Evolutionary conservation across 495 filamentous ascomycete genomes (phyloP), one percentile per base, ranked within the genome.

Genomic region (Xylaria castorea): DNA sequence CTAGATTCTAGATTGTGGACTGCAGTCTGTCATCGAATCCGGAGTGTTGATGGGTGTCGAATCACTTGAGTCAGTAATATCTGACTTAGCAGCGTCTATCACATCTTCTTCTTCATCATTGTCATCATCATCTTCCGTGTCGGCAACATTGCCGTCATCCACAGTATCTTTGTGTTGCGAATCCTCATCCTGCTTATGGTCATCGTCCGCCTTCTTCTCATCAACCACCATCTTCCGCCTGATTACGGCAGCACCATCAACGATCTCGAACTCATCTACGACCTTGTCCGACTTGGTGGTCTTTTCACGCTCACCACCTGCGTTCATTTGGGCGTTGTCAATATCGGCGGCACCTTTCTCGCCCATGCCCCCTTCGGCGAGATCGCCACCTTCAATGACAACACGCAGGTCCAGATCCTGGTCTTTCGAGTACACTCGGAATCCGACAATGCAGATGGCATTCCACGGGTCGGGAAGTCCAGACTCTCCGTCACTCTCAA

Each of bases 361-460:
- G 51, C 84, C 85, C 85, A 86, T 86, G 60, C 84, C 84, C 61
- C 81, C 82, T 74, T 86, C 84, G 34, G 78, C 78, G 40, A 86
- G 81, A 73, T 83, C 80, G 66, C 84, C 85, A 51, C 84, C 84
- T 75, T 86, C 84, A 75, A 86, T 79, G 50, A 87, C 84, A 42
- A 86, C 80, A 68, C 82, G 80, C 57, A 87, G 70, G 71, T 84
- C 83, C 25, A 87, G 73, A 40, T 82, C 77, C 48, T 84, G 79
- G 72, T 87, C 85, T 74, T 83, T 83, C 20, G 83, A 85, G 77
- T 87, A 87, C 5, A 86, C 82, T 9, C 84, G 81, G 73, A 87
- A 79, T 1, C 85, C 84, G 1, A 86, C 80, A 27, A 87, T 82
- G 76, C 83, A 83, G 73, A 87, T 82, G 44, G 84, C 84, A 62